A percentile compares a stretch with the other conserved stretches of the same genome.
phyloP scores from a whole-genome alignment of 208 protist genomes.

The Crithidia brevicula region DNA sequence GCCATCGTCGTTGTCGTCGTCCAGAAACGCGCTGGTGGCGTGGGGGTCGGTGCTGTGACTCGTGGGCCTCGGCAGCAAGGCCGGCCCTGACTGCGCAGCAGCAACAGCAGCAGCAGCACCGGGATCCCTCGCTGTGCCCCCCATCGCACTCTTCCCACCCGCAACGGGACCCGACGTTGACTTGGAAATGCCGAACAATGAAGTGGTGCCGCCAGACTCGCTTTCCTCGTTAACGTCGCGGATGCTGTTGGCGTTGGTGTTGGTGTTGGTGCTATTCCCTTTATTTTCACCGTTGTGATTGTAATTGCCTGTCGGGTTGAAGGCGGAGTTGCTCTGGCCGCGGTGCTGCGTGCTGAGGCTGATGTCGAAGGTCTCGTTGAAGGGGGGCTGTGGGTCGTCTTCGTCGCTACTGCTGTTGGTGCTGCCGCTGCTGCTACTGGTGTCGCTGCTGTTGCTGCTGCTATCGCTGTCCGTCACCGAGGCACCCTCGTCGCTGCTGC shows the following conservation, averaged over 20 bases:
- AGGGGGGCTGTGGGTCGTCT: constrained; percentile 4
- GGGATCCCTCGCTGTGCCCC: not conserved
- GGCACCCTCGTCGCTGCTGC: constrained; percentile 34
- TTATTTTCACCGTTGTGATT: not conserved
- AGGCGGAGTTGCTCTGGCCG: constrained; percentile 7
- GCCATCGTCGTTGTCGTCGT: constrained; percentile 23
- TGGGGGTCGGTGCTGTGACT: constrained; percentile 7
- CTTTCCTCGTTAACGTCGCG: constrained; percentile 7
- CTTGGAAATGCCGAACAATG: constrained; percentile 9
- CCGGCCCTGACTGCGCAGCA: not conserved
- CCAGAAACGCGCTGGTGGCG: constrained; percentile 9
- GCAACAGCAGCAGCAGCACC: not conserved
- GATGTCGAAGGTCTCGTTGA: not conserved
- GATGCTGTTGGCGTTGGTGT: not conserved
- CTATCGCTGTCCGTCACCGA: constrained; percentile 4
- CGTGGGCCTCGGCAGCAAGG: constrained; percentile 5
- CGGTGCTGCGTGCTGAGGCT: constrained; percentile 18
- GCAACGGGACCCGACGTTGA: not conserved
- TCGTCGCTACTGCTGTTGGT: constrained; percentile 14
- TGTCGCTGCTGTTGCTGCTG: constrained; percentile 5
- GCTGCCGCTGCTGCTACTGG: constrained; percentile 12
- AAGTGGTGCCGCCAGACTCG: not conserved
- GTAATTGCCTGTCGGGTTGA: not conserved
- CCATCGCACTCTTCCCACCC: not conserved
- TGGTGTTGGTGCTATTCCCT: not conserved